Percentiles rank a stretch among this genome's conserved stretches.
Conservation (phyloP, 768 basidiomycete genomes). For the Leccinum obscurum region DNA sequence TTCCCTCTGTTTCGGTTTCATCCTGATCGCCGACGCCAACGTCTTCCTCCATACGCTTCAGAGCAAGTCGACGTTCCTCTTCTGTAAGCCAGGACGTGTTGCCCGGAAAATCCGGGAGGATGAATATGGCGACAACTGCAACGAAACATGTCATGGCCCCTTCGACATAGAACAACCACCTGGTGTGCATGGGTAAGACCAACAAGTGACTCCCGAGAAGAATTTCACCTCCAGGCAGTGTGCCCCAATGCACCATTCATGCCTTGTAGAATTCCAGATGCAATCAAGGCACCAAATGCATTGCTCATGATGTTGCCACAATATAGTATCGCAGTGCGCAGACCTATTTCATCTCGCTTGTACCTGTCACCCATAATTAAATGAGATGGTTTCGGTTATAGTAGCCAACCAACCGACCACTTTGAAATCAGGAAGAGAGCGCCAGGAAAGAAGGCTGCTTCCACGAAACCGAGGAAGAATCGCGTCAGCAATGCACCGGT, state of each 20-base stretch:
- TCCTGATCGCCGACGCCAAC: conserved; percentile 56
- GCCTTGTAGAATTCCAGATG: conserved; percentile 45
- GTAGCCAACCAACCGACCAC: conserved; percentile 31
- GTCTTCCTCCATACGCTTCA: conserved; percentile 64
- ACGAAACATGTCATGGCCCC: conserved; percentile 46
- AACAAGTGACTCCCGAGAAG: conserved; percentile 7
- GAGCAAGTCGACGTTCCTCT: conserved; percentile 47
- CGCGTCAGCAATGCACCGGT: conserved; percentile 42
- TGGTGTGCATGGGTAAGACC: conserved; percentile 21
- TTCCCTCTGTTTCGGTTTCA: conserved; percentile 42
- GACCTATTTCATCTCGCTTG: conserved; percentile 43
- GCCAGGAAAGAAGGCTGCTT: conserved; percentile 48
- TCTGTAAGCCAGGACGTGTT: conserved; percentile 39
- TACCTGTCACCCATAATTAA: conserved; percentile 37
- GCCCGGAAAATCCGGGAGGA: conserved; percentile 51
- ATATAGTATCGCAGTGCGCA: conserved; percentile 45
- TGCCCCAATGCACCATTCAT: conserved; percentile 52
- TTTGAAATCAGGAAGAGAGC: conserved; percentile 41
- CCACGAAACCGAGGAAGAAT: conserved; percentile 58
- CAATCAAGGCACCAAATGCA: conserved; percentile 54
- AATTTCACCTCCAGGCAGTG: conserved; percentile 50
- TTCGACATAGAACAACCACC: conserved; percentile 53
- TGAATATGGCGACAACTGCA: conserved; percentile 44
- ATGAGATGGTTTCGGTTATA: conserved; percentile 29
- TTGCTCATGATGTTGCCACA: conserved; percentile 54